Percentiles rank a stretch among this genome's conserved stretches.
Conservation (phyloP, 345 rosid genomes). For the Clausena lansium region DNA sequence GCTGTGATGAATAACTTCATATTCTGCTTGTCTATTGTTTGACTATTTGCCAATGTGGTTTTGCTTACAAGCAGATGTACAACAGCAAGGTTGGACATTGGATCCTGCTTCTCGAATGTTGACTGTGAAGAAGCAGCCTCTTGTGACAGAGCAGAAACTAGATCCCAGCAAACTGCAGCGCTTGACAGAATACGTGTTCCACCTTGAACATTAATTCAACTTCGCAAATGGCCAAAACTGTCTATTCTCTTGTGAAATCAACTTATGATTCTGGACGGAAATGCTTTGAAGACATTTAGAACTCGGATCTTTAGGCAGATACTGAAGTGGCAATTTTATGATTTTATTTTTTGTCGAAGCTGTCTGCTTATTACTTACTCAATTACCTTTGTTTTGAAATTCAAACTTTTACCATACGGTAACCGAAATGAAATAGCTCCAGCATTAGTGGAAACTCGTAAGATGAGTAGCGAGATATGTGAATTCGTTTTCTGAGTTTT, state of each 20-base stretch:
- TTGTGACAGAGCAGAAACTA: slow-evolving; percentile 59
- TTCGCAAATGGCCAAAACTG: background rate
- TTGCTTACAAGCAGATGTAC: slow-evolving; percentile 52
- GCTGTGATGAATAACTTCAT: background rate
- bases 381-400: background rate
- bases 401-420: background rate
- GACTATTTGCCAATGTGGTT: background rate
- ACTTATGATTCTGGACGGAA: background rate
- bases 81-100: slow-evolving; percentile 64
- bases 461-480: background rate
- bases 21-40: background rate
- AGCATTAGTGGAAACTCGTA: no score
- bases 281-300: slow-evolving; percentile 7
- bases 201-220: slow-evolving; percentile 55
- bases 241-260: background rate
- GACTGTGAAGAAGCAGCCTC: slow-evolving; percentile 64
- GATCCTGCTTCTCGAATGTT: slow-evolving; percentile 67
- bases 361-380: background rate
- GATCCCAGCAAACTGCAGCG: slow-evolving; percentile 75
- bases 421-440: background rate
- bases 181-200: slow-evolving; percentile 79
- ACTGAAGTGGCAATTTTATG: background rate
- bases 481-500: no score
- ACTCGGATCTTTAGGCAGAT: background rate
- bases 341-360: background rate